phyloP scores from a whole-genome alignment of 2,329 filamentous ascomycete genomes.

The Phaeosphaeria sp. region DNA sequence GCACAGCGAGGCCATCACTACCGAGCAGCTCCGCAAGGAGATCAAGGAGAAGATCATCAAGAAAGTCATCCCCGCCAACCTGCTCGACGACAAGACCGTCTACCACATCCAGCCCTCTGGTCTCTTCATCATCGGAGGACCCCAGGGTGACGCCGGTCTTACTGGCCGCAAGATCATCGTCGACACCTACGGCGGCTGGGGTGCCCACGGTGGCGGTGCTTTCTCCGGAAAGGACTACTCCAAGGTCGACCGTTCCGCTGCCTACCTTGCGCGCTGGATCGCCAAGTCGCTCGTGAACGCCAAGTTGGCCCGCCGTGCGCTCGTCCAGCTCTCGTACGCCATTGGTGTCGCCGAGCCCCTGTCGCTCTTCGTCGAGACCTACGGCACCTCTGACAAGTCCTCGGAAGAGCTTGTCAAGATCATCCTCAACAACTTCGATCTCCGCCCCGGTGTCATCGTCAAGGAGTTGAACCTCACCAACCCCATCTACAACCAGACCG shows the following conservation, averaged over 20 bases:
- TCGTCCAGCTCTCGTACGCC: slow-evolving; percentile 98
- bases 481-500: slow-evolving; percentile 97
- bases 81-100: slow-evolving; percentile 89
- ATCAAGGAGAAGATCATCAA: slow-evolving; percentile 98
- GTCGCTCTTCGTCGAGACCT: slow-evolving; percentile 96
- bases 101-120: slow-evolving; percentile 99
- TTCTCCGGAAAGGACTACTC: slow-evolving; percentile 99
- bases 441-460: slow-evolving; percentile 97
- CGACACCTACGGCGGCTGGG: slow-evolving; percentile 99
- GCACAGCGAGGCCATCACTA: slow-evolving; percentile 86
- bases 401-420: slow-evolving; percentile 95
- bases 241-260: slow-evolving; percentile 98
- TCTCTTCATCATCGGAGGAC: slow-evolving; percentile 98
- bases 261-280: slow-evolving; percentile 97
- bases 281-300: slow-evolving; percentile 96
- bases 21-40: slow-evolving; percentile 90
- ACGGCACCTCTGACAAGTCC: slow-evolving; percentile 89
- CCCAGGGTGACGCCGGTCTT: slow-evolving; percentile 97
- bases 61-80: slow-evolving; percentile 89
- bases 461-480: slow-evolving; percentile 93
- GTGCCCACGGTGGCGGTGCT: slow-evolving; percentile 98
- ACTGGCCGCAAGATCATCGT: slow-evolving; percentile 99
- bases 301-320: slow-evolving; percentile 85
- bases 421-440: slow-evolving; percentile 94
- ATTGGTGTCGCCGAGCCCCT: slow-evolving; percentile 98